These are phyloP conservation scores for Termitomyces titanicus DNA, from an alignment of 768 basidiomycete genomes.

Conservation along the genomic window DNA sequence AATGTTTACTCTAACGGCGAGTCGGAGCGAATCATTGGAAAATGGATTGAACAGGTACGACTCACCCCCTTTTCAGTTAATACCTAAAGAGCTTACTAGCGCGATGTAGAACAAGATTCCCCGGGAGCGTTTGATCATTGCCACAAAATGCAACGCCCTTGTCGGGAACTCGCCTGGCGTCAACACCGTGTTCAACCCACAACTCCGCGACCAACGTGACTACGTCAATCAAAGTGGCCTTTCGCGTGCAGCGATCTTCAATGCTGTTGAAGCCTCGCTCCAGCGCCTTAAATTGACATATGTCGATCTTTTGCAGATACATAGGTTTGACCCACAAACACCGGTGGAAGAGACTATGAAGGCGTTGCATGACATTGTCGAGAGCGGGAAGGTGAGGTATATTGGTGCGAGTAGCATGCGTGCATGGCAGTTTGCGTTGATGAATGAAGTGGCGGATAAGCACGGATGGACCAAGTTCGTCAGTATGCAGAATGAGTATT, in stretches of 20 bases:
- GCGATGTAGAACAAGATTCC: constrained; percentile 7
- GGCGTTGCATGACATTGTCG: constrained; percentile 41
- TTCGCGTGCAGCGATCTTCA: constrained; percentile 27
- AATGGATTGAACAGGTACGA: constrained; percentile 32
- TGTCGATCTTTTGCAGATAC: constrained; percentile 38
- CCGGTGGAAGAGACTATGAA: constrained; percentile 41
- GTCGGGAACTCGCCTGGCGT: constrained; percentile 3
- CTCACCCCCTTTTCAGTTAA: neutral
- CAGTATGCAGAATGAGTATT: constrained; percentile 55
- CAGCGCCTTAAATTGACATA: constrained; percentile 24
- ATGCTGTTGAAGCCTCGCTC: constrained; percentile 29
- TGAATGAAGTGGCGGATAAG: constrained; percentile 41
- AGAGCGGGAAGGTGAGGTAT: constrained; percentile 35
- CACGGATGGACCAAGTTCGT: constrained; percentile 51
- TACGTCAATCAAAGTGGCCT: constrained; percentile 17
- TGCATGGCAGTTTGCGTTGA: constrained; percentile 39
- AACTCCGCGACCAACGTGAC: constrained; percentile 7
- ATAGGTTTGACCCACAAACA: constrained; percentile 31
- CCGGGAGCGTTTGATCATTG: constrained; percentile 11
- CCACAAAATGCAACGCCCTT: constrained; percentile 10
- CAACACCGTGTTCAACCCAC: neutral
- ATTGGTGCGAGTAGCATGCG: constrained; percentile 47
- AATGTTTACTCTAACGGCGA: constrained; percentile 35
- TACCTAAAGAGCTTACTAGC: constrained; percentile 10
- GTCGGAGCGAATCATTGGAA: constrained; percentile 38